phyloP scores from a whole-genome alignment of 257 asterid genomes.

The Primulina eburnea region DNA sequence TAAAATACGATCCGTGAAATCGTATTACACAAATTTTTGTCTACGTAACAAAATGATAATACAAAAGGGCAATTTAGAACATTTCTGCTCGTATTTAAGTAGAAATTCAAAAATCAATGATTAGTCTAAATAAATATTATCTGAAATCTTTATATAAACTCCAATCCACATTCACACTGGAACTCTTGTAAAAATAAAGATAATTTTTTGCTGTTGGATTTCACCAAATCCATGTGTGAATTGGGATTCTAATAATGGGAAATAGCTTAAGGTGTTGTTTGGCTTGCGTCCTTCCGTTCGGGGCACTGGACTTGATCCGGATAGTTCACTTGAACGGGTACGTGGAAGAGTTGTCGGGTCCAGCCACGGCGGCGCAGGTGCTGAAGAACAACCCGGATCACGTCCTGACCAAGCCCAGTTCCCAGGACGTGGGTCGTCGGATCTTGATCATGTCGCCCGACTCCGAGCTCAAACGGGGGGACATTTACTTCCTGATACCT shows the following conservation, averaged over 20 bases:
- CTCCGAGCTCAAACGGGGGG: conserved; percentile 87
- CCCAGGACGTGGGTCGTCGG: conserved; percentile 55
- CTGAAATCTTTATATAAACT: too few species aligned
- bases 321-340: conserved; percentile 76
- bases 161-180: neutral
- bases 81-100: too few species aligned
- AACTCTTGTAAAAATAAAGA: neutral
- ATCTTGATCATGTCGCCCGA: conserved; percentile 65
- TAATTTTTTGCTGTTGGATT: neutral
- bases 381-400: conserved; percentile 69
- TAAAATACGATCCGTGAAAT: too few species aligned
- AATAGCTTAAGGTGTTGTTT: conserved; percentile 92
- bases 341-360: conserved; percentile 74
- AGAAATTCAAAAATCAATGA: neutral
- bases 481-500: conserved; percentile 89
- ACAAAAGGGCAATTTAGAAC: neutral
- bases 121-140: neutral
- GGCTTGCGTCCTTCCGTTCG: conserved; percentile 96
- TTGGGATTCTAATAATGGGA: conserved; percentile 39
- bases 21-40: too few species aligned
- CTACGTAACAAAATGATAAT: too few species aligned
- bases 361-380: conserved; percentile 68
- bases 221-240: neutral
- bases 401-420: conserved; percentile 60
- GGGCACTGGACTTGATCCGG: conserved; percentile 95